Evolutionary conservation across 2,329 filamentous ascomycete species (phyloP), one percentile per base, ranked within the genome.

Genomic region (Periglandula ipomoeae): DNA sequence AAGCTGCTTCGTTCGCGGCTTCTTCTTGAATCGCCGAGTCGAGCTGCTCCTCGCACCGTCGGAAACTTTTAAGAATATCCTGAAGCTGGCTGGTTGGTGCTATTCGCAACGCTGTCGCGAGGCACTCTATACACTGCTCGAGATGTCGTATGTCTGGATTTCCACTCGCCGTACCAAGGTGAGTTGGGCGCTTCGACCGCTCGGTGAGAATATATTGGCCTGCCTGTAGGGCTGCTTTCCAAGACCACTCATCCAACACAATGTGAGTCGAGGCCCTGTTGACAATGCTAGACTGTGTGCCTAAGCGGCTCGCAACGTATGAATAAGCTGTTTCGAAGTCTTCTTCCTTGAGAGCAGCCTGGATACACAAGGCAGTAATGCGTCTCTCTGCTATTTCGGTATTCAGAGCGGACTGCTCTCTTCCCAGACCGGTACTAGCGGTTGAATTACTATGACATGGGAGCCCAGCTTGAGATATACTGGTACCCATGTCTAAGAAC

Each of bases 261-360:
- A 15, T 19, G 10, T 35, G 32, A 22, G n/a, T 43, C n/a, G 11
- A 42, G 27, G 17, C n/a, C n/a, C n/a, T n/a, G n/a, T n/a, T n/a
- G n/a, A n/a, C 20, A n/a, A 34, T 27, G 15, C 37, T 44, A 19
- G 4, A 51, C 48, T 58, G 52, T 9, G 59, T 51, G 7, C 74
- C 72, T 0, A 93, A 71, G 20, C 84, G 79, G 59, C 82, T 89
- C 42, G 88, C 78, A 2, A 90, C 83, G 59, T 87, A 91, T 0
- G 86, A 90, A 62, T 91, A 93, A 10, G 87, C 87, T 0, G 87
- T 93, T 61, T 94, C 88, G 52, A 93, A 93, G 61, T 82, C 88
- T 53, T 89, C 82, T 60, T 90, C 86, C 9, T 74, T 73, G 1
- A 93, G 72, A 11, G 87, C 85, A 13, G 85, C 82, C 60, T 89